Conservation (phyloP, 2,329 filamentous ascomycete genomes). For the Aspergillus arachidicola region DNA sequence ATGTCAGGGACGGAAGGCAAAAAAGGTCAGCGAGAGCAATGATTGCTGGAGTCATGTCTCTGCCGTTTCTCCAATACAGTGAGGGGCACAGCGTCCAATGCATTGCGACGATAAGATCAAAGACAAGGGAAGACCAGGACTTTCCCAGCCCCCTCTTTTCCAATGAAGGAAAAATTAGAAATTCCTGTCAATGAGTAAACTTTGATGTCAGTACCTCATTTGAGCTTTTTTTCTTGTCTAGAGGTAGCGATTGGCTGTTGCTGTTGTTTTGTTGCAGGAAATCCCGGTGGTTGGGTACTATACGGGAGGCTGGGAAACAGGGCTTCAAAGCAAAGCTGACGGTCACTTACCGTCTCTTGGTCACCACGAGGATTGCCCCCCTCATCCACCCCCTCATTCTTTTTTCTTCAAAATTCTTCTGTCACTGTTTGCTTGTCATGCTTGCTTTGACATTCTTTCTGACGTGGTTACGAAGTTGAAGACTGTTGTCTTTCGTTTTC, state of each 20-base stretch:
- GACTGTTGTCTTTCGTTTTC: not conserved
- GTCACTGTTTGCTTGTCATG: slow-evolving; percentile 7
- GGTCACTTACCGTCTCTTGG: not conserved
- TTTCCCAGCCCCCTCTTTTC: slow-evolving; percentile 1
- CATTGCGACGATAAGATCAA: not conserved
- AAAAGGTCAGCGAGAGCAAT: not conserved
- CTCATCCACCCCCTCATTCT: slow-evolving; percentile 7
- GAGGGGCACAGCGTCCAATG: slow-evolving; percentile 8
- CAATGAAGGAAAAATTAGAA: not conserved
- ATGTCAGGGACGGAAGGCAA: slow-evolving; percentile 8
- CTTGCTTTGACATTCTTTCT: slow-evolving; percentile 2
- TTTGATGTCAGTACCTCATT: slow-evolving; percentile 1
- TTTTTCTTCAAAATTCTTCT: slow-evolving; percentile 1
- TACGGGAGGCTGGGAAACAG: slow-evolving; percentile 1
- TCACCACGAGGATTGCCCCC: not conserved
- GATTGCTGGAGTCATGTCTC: not conserved
- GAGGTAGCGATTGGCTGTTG: slow-evolving; percentile 14
- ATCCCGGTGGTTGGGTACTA: slow-evolving; percentile 37
- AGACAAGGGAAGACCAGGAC: not conserved
- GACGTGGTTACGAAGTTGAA: slow-evolving; percentile 6
- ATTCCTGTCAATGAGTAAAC: not conserved
- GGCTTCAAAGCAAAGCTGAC: slow-evolving; percentile 1
- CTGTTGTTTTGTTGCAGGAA: slow-evolving; percentile 26
- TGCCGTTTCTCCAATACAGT: not conserved
- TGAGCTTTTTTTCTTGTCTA: not conserved